phyloP scores from a whole-genome alignment of 306 rosid genomes.

The Gleditsia sinensis region DNA sequence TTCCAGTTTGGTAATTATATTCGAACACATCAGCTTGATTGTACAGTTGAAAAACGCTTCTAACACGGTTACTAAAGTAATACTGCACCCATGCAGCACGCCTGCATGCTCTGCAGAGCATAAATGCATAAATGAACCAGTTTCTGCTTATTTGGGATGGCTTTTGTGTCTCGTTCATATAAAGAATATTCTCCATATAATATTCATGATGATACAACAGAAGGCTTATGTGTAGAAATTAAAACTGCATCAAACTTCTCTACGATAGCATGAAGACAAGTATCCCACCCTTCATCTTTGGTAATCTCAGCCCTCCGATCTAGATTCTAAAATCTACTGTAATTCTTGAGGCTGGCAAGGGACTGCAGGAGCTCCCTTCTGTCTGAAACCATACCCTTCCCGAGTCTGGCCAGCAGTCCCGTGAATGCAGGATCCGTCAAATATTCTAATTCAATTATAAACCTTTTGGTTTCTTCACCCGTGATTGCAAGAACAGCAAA shows the following conservation, averaged over 20 bases:
- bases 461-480: constrained; percentile 58
- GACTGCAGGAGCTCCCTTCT: constrained; percentile 67
- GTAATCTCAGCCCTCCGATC: constrained; percentile 21
- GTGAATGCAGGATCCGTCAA: constrained; percentile 59
- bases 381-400: constrained; percentile 67
- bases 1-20: not conserved
- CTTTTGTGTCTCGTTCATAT: not conserved
- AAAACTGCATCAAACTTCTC: not conserved
- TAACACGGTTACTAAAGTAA: not conserved
- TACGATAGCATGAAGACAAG: not conserved
- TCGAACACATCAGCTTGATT: not conserved
- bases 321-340: constrained; percentile 56
- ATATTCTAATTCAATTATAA: constrained; percentile 51
- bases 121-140: not conserved
- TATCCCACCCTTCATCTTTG: not conserved
- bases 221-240: not conserved
- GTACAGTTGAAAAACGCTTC: not conserved
- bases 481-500: constrained; percentile 60
- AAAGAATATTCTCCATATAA: not conserved
- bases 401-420: constrained; percentile 55
- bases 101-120: not conserved
- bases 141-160: not conserved
- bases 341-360: constrained; percentile 64
- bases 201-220: not conserved
- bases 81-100: not conserved